These are phyloP conservation scores for Ophiostoma angusticollis DNA, from an alignment of 2,329 filamentous ascomycete genomes.

Conservation along the genomic window DNA sequence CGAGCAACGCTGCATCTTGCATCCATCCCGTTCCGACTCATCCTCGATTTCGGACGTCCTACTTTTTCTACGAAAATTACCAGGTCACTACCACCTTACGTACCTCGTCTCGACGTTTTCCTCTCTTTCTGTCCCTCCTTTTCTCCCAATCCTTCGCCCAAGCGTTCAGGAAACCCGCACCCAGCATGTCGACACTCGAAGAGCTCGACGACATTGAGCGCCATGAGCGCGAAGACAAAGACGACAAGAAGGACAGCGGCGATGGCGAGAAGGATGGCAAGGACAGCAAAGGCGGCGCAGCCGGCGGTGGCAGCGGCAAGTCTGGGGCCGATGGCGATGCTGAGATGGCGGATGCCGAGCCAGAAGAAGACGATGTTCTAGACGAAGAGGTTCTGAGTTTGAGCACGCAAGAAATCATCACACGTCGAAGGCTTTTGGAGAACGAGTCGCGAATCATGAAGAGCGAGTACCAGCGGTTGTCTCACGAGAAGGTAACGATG, in stretches of 20 bases:
- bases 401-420: conserved; percentile 89
- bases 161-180: background rate
- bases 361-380: conserved; percentile 65
- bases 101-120: too few relatives aligned
- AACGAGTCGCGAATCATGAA: conserved; percentile 98
- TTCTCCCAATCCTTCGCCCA: background rate
- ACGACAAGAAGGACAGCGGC: conserved; percentile 22
- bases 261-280: conserved; percentile 19
- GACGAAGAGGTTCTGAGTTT: conserved; percentile 89
- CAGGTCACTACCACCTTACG: too few relatives aligned
- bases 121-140: too few relatives aligned
- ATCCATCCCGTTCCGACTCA: too few relatives aligned
- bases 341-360: conserved; percentile 79
- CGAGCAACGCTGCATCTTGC: too few relatives aligned
- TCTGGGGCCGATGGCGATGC: conserved; percentile 57
- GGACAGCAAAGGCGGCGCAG: conserved; percentile 40
- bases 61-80: too few relatives aligned
- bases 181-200: conserved; percentile 75
- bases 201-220: conserved; percentile 83
- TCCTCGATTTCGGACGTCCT: too few relatives aligned
- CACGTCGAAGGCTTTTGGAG: conserved; percentile 80
- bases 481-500: conserved; percentile 93
- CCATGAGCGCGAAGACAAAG: conserved; percentile 57
- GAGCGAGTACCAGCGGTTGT: conserved; percentile 87
- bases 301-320: conserved; percentile 21